phyloP scores from a whole-genome alignment of 2,329 filamentous ascomycete genomes.

The Alternaria sp. region DNA sequence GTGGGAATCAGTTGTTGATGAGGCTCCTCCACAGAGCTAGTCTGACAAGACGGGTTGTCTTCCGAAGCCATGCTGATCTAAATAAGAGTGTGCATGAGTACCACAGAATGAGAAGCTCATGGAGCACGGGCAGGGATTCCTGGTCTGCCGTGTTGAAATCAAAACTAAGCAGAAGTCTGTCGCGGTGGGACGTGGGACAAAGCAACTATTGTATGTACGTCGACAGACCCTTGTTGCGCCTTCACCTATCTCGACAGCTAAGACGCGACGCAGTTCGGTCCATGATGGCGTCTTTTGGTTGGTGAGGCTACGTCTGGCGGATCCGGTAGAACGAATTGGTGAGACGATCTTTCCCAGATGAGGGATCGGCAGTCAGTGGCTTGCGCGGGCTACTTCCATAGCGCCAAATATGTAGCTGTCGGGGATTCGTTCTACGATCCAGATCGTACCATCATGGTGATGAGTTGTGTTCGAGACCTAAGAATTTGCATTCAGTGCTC shows the following conservation, averaged over 20 bases:
- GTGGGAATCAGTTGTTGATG: constrained; percentile 26
- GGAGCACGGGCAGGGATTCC: constrained; percentile 23
- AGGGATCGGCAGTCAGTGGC: constrained; percentile 26
- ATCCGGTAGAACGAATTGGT: constrained; percentile 24
- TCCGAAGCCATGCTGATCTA: constrained; percentile 31
- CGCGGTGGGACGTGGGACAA: constrained; percentile 29
- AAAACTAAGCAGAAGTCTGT: constrained; percentile 15
- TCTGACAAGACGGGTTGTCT: constrained; percentile 15
- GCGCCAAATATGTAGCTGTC: constrained; percentile 28
- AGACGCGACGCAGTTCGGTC: constrained; percentile 20
- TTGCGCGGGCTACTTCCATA: constrained; percentile 30
- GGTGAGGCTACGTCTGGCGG: constrained; percentile 36
- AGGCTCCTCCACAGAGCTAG: constrained; percentile 24
- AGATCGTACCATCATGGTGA: constrained; percentile 18
- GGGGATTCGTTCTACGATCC: constrained; percentile 15
- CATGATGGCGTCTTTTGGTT: constrained; percentile 34
- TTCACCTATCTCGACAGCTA: constrained; percentile 35
- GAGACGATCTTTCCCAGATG: constrained; percentile 25
- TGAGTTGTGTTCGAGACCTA: background rate
- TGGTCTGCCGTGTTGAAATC: constrained; percentile 25
- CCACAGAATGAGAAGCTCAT: constrained; percentile 22
- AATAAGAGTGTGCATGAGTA: constrained; percentile 28
- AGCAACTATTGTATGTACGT: constrained; percentile 12
- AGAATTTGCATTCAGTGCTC: constrained; percentile 2
- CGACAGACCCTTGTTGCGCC: constrained; percentile 8